These are phyloP conservation scores for Vanrija pseudolonga DNA, from an alignment of 1,284 basidiomycete genomes.

Conservation along the genomic window DNA sequence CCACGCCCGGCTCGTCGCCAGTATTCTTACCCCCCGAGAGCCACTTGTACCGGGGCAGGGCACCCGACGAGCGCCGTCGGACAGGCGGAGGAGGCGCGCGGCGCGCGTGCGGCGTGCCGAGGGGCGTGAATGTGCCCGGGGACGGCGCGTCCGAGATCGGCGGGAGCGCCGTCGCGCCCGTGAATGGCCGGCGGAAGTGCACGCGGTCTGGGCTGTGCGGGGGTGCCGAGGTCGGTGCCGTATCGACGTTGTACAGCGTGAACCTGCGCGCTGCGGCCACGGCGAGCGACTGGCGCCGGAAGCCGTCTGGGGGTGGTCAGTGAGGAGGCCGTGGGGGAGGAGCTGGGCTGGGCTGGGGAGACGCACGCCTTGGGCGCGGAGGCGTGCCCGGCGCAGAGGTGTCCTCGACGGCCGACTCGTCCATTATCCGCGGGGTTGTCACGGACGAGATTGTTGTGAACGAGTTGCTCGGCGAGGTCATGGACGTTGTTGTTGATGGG, in stretches of 20 bases:
- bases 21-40: conserved; percentile 33
- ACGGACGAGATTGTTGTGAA: background rate
- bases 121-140: background rate
- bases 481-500: background rate
- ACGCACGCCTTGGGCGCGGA: background rate
- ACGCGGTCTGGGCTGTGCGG: background rate
- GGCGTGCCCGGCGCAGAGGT: background rate
- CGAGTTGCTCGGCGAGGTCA: background rate
- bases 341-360: background rate
- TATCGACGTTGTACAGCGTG: conserved; percentile 6
- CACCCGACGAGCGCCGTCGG: background rate
- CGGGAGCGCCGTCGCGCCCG: background rate
- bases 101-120: background rate
- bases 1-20: conserved; percentile 50
- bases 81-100: background rate
- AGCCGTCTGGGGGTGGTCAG: background rate
- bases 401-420: background rate
- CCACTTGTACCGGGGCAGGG: conserved; percentile 29
- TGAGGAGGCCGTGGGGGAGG: too few relatives aligned
- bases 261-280: conserved; percentile 19
- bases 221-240: background rate
- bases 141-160: background rate
- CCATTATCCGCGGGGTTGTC: background rate
- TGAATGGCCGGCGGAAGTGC: conserved; percentile 1
- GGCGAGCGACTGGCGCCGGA: conserved; percentile 17